Evolutionary conservation across 495 filamentous ascomycete genomes (phyloP), one percentile per base, ranked within the genome.

Genomic region (Hypoxylon trugodes): DNA sequence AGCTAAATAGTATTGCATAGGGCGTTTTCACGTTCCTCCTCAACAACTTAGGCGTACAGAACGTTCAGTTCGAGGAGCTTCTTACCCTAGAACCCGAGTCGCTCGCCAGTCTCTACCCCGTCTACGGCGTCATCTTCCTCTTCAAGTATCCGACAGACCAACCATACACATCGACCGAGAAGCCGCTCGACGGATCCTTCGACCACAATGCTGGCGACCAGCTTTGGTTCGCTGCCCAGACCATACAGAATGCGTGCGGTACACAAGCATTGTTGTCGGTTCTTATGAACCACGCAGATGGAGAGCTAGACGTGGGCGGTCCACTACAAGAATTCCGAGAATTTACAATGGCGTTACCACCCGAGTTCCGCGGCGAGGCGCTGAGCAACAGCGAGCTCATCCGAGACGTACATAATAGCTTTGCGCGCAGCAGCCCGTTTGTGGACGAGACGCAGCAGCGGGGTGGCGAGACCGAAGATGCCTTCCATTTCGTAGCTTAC

Each of bases 121-220:
- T 97, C 62, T 96, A 98, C 79, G 95, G 95, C 73, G 93, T 98
- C 63, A 97, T 99, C 73, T 98, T 99, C 79, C 92, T 99, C 73
- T 99, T 99, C 87, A 98, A 97, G 81, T 99, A 90, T 79, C 91
- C 89, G 18, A 90, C 89, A 37, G 89, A 90, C 73, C 80, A 86
- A 54, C 85, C 84, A 49, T 84, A 84, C 66, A 81, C 82, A 38
- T 71, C 77, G 35, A 75, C 79, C 54, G 83, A 87, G 53, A 80
- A 81, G 45, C 82, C 84, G 16, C 89, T 90, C 35, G 90, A 96
- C 73, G 93, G 95, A 45, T 81, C 75, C 38, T 96, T 90, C 77
- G 94, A 97, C 78, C 77, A 80, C 56, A 82, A 79, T 8, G 90
- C 92, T 1, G 77, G 88, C 2, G 86, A 92, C 63, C 79, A 81